These are phyloP conservation scores for Cystofilobasidium ferigula DNA, from an alignment of 768 basidiomycete species.

Conservation along the genomic window DNA sequence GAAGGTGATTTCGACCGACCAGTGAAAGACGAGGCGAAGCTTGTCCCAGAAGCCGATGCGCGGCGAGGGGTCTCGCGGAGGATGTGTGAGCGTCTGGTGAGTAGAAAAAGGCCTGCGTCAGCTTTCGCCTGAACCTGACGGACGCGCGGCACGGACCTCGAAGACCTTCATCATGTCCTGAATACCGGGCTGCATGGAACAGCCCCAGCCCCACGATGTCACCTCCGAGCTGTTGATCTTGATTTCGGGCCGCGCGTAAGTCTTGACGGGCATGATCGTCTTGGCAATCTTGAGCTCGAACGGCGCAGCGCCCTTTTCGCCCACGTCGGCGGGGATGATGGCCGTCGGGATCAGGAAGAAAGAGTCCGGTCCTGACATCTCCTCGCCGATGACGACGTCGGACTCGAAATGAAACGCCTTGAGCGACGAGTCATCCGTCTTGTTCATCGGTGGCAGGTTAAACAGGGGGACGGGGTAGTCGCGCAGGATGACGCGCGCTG, in stretches of 20 bases:
- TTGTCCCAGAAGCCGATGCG: conserved; percentile 93
- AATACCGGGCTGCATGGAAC: conserved; percentile 72
- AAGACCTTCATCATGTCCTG: conserved; percentile 75
- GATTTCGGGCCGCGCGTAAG: conserved; percentile 66
- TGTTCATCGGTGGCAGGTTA: conserved; percentile 48
- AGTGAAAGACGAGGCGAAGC: conserved; percentile 62
- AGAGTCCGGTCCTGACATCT: conserved; percentile 22
- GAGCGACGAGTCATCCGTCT: conserved; percentile 9
- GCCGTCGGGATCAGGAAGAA: conserved; percentile 30
- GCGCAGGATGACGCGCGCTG: conserved; percentile 56
- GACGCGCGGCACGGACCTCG: conserved; percentile 40
- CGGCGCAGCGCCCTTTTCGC: conserved; percentile 45
- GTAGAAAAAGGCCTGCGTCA: not conserved
- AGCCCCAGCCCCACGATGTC: conserved; percentile 75
- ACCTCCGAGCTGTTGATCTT: conserved; percentile 53
- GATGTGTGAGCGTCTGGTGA: conserved; percentile 52
- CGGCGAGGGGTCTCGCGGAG: conserved; percentile 69
- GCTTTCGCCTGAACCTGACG: not conserved
- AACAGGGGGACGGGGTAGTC: conserved; percentile 82
- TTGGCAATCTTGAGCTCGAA: conserved; percentile 64
- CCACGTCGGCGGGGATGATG: conserved; percentile 51
- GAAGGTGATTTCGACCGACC: conserved; percentile 61
- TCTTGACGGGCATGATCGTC: conserved; percentile 91
- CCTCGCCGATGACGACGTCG: conserved; percentile 23
- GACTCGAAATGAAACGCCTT: conserved; percentile 20